These are phyloP conservation scores for Periconia sp. DNA, from an alignment of 2,329 filamentous ascomycete genomes.

Conservation along the genomic window DNA sequence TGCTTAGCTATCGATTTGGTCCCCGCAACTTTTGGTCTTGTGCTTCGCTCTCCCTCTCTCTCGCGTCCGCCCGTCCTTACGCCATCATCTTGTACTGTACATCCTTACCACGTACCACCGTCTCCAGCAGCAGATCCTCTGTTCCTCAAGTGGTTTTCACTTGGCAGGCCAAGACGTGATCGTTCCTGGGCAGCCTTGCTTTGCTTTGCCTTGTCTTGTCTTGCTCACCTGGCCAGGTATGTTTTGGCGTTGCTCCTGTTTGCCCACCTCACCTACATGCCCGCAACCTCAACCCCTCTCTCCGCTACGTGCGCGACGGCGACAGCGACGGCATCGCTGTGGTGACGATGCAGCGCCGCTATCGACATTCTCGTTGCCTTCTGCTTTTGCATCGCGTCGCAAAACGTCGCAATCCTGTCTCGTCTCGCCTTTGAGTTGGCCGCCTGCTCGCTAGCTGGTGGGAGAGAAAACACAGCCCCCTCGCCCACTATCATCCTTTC, in stretches of 20 bases:
- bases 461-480: conserved; percentile 13
- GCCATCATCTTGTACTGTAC: too few relatives aligned
- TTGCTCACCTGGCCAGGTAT: conserved; percentile 9
- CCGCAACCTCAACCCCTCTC: neutral
- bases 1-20: too few relatives aligned
- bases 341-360: too few relatives aligned
- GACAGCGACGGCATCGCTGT: too few relatives aligned
- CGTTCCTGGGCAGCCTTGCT: conserved; percentile 17
- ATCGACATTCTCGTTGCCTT: too few relatives aligned
- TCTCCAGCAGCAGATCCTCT: neutral
- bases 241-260: conserved; percentile 16
- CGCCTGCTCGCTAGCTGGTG: neutral
- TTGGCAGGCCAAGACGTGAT: conserved; percentile 17
- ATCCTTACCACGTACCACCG: neutral
- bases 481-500: neutral
- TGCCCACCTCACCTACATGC: neutral
- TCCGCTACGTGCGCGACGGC: too few relatives aligned
- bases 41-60: too few relatives aligned
- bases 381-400: too few relatives aligned
- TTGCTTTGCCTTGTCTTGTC: conserved; percentile 21
- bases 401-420: too few relatives aligned
- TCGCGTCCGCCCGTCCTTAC: too few relatives aligned
- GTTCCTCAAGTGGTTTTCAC: conserved; percentile 3
- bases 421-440: too few relatives aligned
- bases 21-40: too few relatives aligned